phyloP scores from a whole-genome alignment of 495 filamentous ascomycete species.

The Annulohypoxylon stygium region DNA sequence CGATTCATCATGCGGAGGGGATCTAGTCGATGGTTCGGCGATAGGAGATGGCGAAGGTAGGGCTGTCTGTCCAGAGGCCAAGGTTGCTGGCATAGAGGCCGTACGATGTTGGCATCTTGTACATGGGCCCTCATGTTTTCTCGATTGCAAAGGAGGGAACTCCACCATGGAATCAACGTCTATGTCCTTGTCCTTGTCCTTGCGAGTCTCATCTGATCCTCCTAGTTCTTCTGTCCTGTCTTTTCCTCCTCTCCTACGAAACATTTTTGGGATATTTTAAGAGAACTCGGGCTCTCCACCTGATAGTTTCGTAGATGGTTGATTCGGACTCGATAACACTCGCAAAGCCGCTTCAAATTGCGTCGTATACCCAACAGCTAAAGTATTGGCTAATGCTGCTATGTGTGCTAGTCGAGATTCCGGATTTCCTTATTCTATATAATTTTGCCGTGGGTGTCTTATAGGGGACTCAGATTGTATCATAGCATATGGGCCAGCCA shows the following conservation, averaged over 20 bases:
- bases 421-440: slow-evolving; percentile 14
- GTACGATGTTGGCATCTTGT: background rate
- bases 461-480: slow-evolving; percentile 21
- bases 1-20: background rate
- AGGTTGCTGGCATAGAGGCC: background rate
- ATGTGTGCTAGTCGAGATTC: slow-evolving; percentile 4
- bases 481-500: slow-evolving; percentile 19
- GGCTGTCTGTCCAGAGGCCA: background rate
- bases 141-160: background rate
- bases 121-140: background rate
- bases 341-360: background rate
- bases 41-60: background rate
- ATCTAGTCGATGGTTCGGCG: background rate
- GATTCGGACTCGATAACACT: background rate
- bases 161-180: background rate
- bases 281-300: background rate
- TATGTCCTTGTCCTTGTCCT: background rate
- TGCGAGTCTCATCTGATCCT: background rate
- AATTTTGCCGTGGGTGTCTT: slow-evolving; percentile 11
- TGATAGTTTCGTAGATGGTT: background rate
- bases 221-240: background rate
- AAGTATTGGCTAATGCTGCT: slow-evolving; percentile 26
- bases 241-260: no score
- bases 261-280: background rate
- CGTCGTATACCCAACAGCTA: slow-evolving; percentile 1